phyloP scores from a whole-genome alignment of 2,329 filamentous ascomycete species.

The Penicillium paneum region DNA sequence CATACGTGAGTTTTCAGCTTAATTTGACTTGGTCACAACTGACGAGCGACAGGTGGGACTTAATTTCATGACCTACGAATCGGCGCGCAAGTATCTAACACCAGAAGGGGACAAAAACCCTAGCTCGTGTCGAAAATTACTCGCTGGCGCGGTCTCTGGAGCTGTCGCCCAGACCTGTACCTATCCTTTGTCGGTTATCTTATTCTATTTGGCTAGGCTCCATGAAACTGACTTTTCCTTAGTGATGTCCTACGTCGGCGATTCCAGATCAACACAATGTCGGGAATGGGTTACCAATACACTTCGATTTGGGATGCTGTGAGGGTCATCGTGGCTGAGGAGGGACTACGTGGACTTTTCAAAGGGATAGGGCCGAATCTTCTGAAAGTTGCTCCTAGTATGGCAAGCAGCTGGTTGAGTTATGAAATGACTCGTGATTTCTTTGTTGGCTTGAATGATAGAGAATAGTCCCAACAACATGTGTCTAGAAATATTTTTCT shows the following conservation, averaged over 20 bases:
- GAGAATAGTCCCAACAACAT: slow-evolving; percentile 20
- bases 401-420: slow-evolving; percentile 97
- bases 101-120: slow-evolving; percentile 85
- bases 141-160: slow-evolving; percentile 89
- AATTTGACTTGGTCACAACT: not conserved
- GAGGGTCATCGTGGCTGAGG: slow-evolving; percentile 73
- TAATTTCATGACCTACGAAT: slow-evolving; percentile 99
- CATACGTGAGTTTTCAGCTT: slow-evolving; percentile 62
- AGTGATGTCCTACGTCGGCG: slow-evolving; percentile 88
- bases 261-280: slow-evolving; percentile 99
- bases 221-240: slow-evolving; percentile 8
- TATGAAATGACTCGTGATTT: slow-evolving; percentile 93
- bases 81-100: slow-evolving; percentile 77
- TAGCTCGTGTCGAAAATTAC: slow-evolving; percentile 72
- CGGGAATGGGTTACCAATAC: slow-evolving; percentile 95
- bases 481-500: slow-evolving; percentile 9
- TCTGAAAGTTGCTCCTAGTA: slow-evolving; percentile 94
- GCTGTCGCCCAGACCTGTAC: slow-evolving; percentile 96
- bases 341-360: slow-evolving; percentile 83
- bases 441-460: slow-evolving; percentile 57
- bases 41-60: slow-evolving; percentile 67
- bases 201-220: not conserved
- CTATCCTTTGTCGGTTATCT: slow-evolving; percentile 78
- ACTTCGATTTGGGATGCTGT: slow-evolving; percentile 82
- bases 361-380: slow-evolving; percentile 95